A percentile compares a stretch with the other conserved stretches of the same genome.
These are phyloP conservation scores for Ascochyta koolunga DNA, from an alignment of 2,329 filamentous ascomycete genomes.

Conservation along the genomic window DNA sequence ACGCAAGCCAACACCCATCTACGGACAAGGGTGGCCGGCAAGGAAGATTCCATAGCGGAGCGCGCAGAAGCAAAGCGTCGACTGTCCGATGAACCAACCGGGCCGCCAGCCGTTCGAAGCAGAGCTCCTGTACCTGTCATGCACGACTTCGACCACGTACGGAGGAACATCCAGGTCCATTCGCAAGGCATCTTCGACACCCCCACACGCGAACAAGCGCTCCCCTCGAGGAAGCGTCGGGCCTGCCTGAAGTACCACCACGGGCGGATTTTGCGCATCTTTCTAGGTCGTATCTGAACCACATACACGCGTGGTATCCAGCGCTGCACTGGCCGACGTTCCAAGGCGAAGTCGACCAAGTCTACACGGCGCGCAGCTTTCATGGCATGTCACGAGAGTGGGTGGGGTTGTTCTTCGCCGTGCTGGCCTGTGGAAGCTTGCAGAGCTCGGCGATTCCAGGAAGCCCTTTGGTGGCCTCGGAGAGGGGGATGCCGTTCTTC, in stretches of 20 bases:
- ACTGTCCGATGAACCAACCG: conserved; percentile 43
- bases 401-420: conserved; percentile 79
- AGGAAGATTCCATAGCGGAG: conserved; percentile 54
- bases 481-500: conserved; percentile 68
- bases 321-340: conserved; percentile 90
- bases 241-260: conserved; percentile 70
- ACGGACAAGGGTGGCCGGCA: conserved; percentile 65
- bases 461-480: conserved; percentile 60
- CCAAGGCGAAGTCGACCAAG: conserved; percentile 72
- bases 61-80: conserved; percentile 50
- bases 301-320: conserved; percentile 80
- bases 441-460: conserved; percentile 66
- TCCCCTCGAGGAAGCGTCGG: conserved; percentile 52
- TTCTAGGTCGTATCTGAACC: conserved; percentile 75
- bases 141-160: conserved; percentile 73
- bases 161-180: conserved; percentile 73
- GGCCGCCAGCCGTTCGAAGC: conserved; percentile 23
- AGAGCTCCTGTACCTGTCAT: conserved; percentile 66
- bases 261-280: conserved; percentile 73
- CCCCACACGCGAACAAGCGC: conserved; percentile 65
- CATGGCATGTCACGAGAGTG: conserved; percentile 70
- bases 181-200: conserved; percentile 81
- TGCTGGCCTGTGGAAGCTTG: conserved; percentile 81
- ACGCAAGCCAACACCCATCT: conserved; percentile 80
- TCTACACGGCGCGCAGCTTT: conserved; percentile 71